Percentiles rank a stretch among this genome's conserved stretches.
phyloP scores from a whole-genome alignment of 2,329 filamentous ascomycete genomes.

The Berkeleyomyces basicola region DNA sequence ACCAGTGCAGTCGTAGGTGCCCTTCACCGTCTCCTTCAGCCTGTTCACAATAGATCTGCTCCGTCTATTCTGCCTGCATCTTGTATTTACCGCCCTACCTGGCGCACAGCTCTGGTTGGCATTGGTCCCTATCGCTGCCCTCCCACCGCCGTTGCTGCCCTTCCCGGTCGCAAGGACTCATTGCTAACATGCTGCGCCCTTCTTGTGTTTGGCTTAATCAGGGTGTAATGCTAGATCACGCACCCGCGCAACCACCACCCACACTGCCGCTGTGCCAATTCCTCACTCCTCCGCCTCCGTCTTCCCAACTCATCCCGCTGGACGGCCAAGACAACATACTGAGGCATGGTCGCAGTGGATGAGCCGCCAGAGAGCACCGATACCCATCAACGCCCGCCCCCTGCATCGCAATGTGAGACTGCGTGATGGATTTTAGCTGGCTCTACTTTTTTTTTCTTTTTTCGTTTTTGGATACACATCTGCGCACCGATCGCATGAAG shows the following conservation, averaged over 20 bases:
- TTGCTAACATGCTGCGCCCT: neutral
- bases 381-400: constrained; percentile 4
- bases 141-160: neutral
- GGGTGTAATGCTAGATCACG: neutral
- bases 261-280: neutral
- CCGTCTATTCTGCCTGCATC: neutral
- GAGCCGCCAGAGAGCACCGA: constrained; percentile 11
- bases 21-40: neutral
- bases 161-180: neutral
- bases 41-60: neutral
- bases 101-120: neutral
- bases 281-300: neutral
- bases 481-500: too few species aligned
- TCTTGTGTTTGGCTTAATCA: neutral
- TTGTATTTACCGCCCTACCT: neutral
- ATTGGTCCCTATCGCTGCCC: neutral
- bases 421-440: neutral
- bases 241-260: constrained; percentile 18
- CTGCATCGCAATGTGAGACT: constrained; percentile 1
- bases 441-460: constrained; percentile 8
- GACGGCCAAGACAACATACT: constrained; percentile 5
- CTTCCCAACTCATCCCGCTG: neutral
- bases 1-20: neutral
- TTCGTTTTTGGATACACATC: neutral
- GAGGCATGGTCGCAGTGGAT: constrained; percentile 14